Conservation (phyloP, 169 alveolate species). For the Plasmodium coatneyi region DNA sequence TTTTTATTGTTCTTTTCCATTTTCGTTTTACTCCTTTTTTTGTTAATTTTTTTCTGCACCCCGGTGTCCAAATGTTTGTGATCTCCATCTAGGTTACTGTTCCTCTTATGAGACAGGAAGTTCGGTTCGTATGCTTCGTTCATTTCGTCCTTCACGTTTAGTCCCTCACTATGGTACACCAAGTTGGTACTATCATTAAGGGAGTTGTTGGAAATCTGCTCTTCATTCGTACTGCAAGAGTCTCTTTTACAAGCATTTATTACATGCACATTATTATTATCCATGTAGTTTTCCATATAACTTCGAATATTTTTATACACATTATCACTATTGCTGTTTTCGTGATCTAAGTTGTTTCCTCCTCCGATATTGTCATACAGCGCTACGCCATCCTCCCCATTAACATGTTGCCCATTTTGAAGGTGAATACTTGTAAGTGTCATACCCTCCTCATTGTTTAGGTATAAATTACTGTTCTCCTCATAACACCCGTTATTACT, state of each 20-base stretch:
- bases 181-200: not conserved
- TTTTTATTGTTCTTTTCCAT: constrained; percentile 46
- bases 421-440: constrained; percentile 21
- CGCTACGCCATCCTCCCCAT: constrained; percentile 8
- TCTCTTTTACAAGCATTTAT: constrained; percentile 29
- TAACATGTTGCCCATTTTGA: constrained; percentile 13
- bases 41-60: constrained; percentile 48
- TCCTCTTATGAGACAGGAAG: constrained; percentile 10
- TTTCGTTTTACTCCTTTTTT: constrained; percentile 52
- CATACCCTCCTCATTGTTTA: constrained; percentile 43
- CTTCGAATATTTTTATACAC: constrained; percentile 36
- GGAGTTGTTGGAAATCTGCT: constrained; percentile 1
- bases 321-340: constrained; percentile 27
- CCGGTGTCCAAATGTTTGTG: constrained; percentile 24
- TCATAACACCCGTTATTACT: constrained; percentile 34
- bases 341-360: constrained; percentile 21
- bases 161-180: not conserved
- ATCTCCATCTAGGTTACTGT: not conserved
- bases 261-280: constrained; percentile 28
- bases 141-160: constrained; percentile 38
- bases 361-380: constrained; percentile 7
- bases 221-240: constrained; percentile 45
- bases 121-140: constrained; percentile 34
- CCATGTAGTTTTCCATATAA: constrained; percentile 11
- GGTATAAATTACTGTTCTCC: constrained; percentile 13